Base-by-base conservation (phyloP, 495 filamentous ascomycete species). In the Daldinia bambusicola region DNA sequence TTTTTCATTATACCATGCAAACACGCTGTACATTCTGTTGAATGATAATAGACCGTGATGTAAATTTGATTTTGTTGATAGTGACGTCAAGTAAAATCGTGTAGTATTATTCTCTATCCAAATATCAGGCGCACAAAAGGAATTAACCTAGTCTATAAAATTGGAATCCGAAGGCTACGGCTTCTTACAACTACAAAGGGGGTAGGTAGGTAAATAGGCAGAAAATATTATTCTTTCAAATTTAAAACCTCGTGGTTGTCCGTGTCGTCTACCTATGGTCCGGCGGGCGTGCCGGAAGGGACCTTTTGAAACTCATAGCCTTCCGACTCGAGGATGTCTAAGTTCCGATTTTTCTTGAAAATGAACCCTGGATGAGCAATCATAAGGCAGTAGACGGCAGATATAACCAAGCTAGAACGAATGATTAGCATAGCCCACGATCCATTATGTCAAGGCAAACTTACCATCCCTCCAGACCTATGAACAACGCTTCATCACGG, bases 401-500 rank as follows among this genome's bases (percentile, higher is more conserved):
- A 14, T 6, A 60, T 32, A 1, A 60, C 56, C 26, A 60, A 6
- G 2, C 56, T 60, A 32, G n/a, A 43, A 8, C 0, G 13, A 43
- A 18, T 12, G 0, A 40, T 60, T 60, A 60, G 38, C 37, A 18
- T 26, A 12, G 12, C 3, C 6, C 20, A 45, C 18, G 2, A 31
- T 22, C 3, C 8, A n/a, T 26, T 12, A 18, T 16, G 22, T 10
- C 22, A 58, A 18, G 22, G 8, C 13, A 13, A 12, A 45, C 56
- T 12, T 32, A 60, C 56, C 61, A 57, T 13, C 69, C 64, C 51
- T 87, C 85, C n/a, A 87, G 70, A 3, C 55, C 80, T 65, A 85
- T 82, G 61, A 87, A 87, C 8, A 84, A 67, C 0, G 72, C 69
- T 72, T 86, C 75, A n/a, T 84, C 60, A 52, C 80, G 75, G 13